phyloP scores from a whole-genome alignment of 2,329 filamentous ascomycete species.

The Macrophomina pseudophaseolina region DNA sequence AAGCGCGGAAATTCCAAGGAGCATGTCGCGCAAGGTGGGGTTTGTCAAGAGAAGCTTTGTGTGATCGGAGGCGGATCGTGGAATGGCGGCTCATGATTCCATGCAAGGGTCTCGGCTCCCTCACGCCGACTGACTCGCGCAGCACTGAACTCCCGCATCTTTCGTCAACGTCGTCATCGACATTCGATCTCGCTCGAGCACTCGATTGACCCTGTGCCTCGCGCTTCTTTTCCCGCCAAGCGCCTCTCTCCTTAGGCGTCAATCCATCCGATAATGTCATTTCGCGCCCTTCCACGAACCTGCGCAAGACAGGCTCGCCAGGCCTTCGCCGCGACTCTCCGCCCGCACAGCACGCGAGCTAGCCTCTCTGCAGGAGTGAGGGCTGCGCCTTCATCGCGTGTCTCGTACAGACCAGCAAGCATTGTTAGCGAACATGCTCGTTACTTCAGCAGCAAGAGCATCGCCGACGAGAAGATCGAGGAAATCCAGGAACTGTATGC shows the following conservation, averaged over 20 bases:
- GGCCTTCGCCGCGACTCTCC: not conserved
- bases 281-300: conserved; percentile 4
- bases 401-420: conserved; percentile 12
- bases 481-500: conserved; percentile 41
- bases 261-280: not conserved
- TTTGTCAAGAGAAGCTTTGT: not conserved
- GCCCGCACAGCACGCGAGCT: conserved; percentile 20
- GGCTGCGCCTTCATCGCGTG: not conserved
- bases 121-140: conserved; percentile 14
- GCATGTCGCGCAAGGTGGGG: conserved; percentile 34
- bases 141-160: not conserved
- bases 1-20: conserved; percentile 44
- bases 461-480: conserved; percentile 38
- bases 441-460: conserved; percentile 23
- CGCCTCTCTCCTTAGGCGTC: not conserved
- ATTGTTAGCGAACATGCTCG: conserved; percentile 7
- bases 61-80: conserved; percentile 15
- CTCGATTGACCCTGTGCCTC: not conserved
- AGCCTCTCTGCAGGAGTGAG: not conserved
- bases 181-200: not conserved
- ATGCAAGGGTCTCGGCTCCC: not conserved
- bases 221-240: not conserved
- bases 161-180: conserved; percentile 20
- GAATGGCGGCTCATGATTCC: conserved; percentile 21
- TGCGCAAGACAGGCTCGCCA: conserved; percentile 7